Conservation (phyloP, 805 yeast species). For the Hanseniaspora meyeri region DNA sequence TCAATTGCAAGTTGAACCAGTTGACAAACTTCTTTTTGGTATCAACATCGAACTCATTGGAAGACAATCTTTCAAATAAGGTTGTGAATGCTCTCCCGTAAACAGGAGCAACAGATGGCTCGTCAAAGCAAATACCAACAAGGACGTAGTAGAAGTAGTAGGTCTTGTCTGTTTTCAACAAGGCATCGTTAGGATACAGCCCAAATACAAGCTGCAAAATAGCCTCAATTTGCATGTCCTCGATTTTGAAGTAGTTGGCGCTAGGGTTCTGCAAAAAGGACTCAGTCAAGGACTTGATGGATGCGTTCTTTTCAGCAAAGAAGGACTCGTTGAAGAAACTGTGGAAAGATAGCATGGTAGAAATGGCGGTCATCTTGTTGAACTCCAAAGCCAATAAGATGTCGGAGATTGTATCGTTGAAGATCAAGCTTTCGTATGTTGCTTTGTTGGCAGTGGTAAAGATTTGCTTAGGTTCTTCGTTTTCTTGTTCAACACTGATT, state of each 20-base stretch:
- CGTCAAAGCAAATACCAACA: conserved; percentile 78
- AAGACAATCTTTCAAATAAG: conserved; percentile 54
- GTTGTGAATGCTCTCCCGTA: conserved; percentile 84
- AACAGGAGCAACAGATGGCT: conserved; percentile 80
- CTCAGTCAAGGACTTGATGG: conserved; percentile 54
- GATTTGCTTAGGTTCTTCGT: conserved; percentile 32
- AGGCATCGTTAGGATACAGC: conserved; percentile 48
- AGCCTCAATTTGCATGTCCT: conserved; percentile 77
- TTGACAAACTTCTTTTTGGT: conserved; percentile 59
- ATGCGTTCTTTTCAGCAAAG: conserved; percentile 64
- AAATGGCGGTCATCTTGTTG: conserved; percentile 76
- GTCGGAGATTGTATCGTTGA: conserved; percentile 67
- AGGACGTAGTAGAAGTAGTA: conserved; percentile 76
- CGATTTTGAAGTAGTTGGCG: conserved; percentile 64
- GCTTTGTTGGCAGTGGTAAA: conserved; percentile 52
- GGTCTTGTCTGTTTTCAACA: conserved; percentile 15
- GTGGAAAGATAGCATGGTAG: conserved; percentile 66
- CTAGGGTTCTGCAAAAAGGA: conserved; percentile 36
- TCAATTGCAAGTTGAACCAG: conserved; percentile 88
- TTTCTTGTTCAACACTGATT: conserved; percentile 24
- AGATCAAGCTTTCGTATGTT: conserved; percentile 44
- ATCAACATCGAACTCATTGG: conserved; percentile 53
- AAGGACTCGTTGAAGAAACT: conserved; percentile 51
- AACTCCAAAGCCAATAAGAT: conserved; percentile 69
- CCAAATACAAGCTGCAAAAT: conserved; percentile 66